Evolutionary conservation across 495 filamentous ascomycete genomes (phyloP).

Genomic region (Penicillium lagena): DNA sequence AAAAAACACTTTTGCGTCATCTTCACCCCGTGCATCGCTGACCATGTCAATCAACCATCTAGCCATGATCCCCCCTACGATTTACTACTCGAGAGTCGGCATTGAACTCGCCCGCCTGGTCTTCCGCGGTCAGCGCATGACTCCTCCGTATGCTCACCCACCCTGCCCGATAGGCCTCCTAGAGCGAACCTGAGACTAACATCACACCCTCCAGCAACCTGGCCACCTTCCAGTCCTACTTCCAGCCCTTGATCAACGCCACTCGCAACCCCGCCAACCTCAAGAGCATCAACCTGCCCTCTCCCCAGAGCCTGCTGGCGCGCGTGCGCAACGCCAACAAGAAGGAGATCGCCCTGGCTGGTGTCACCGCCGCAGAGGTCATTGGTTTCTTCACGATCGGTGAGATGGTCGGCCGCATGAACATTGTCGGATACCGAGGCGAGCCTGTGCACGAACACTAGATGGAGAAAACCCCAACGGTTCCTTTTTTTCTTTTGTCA

Average conservation of each 20-base stretch:
- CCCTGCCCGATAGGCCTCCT: not conserved
- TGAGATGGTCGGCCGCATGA: constrained; percentile 91
- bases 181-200: too few relatives aligned
- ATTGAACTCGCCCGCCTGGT: constrained; percentile 82
- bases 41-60: constrained; percentile 10
- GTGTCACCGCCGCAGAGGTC: constrained; percentile 77
- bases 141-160: constrained; percentile 70
- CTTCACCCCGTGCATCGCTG: constrained; percentile 15
- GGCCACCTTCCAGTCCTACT: constrained; percentile 80
- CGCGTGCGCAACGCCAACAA: constrained; percentile 62
- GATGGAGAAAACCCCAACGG: constrained; percentile 21
- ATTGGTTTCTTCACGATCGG: constrained; percentile 97
- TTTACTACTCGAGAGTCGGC: constrained; percentile 89
- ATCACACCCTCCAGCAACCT: constrained; percentile 47
- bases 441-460: constrained; percentile 59
- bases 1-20: not conserved
- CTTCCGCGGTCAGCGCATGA: constrained; percentile 84
- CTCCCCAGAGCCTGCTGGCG: constrained; percentile 49
- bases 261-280: constrained; percentile 58
- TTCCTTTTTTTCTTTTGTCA: constrained; percentile 14
- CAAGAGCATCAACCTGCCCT: constrained; percentile 32
- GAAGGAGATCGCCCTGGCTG: constrained; percentile 59
- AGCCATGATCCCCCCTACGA: constrained; percentile 79
- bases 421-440: constrained; percentile 88
- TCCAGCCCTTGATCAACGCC: constrained; percentile 63